These are phyloP conservation scores for Tylopilus sp. DNA, from an alignment of 768 basidiomycete species.

Conservation along the genomic window DNA sequence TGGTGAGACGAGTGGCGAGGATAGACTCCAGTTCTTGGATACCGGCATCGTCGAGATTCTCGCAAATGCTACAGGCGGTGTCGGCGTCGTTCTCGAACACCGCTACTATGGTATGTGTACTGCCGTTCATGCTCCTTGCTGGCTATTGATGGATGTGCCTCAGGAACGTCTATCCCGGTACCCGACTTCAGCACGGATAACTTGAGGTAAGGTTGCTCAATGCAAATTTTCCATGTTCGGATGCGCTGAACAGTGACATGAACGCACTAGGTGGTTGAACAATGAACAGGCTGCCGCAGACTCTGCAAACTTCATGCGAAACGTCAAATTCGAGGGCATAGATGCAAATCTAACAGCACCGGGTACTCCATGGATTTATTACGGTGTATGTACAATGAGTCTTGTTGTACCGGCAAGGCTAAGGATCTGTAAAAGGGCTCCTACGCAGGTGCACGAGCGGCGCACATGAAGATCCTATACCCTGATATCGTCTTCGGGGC, in stretches of 20 bases:
- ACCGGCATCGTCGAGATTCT: conserved; percentile 87
- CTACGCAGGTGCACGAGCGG: conserved; percentile 90
- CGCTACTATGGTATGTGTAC: conserved; percentile 69
- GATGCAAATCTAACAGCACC: conserved; percentile 69
- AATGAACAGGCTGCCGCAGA: conserved; percentile 90
- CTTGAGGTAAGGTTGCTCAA: conserved; percentile 48
- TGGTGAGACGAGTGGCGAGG: conserved; percentile 86
- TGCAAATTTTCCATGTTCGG: background rate
- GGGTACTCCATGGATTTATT: conserved; percentile 85
- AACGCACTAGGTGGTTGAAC: conserved; percentile 65
- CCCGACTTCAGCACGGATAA: conserved; percentile 77
- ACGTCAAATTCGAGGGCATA: conserved; percentile 71
- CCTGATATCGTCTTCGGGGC: conserved; percentile 88
- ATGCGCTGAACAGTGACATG: conserved; percentile 6
- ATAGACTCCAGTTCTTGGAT: conserved; percentile 51
- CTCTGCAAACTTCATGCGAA: conserved; percentile 86
- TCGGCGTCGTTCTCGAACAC: conserved; percentile 91
- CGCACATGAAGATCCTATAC: conserved; percentile 85
- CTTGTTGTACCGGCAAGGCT: background rate
- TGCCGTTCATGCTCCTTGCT: background rate
- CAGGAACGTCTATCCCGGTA: conserved; percentile 75
- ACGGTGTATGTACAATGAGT: conserved; percentile 59
- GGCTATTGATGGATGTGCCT: background rate
- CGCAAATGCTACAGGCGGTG: conserved; percentile 77
- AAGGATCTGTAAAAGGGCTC: conserved; percentile 53